These are phyloP conservation scores for Nicotiana obtusifolia DNA, from an alignment of 257 asterid genomes.

Conservation along the genomic window DNA sequence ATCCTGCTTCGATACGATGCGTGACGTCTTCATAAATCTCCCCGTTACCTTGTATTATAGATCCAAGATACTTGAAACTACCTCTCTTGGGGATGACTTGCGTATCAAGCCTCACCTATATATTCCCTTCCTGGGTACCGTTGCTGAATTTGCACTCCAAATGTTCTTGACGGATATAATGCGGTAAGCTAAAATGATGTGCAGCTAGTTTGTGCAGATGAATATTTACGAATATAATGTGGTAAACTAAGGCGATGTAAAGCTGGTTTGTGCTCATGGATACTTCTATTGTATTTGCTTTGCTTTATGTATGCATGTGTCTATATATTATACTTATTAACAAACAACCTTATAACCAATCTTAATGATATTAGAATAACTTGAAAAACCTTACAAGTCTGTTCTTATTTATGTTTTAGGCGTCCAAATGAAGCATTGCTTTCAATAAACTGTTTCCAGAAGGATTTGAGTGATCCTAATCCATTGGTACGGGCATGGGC, in stretches of 20 bases:
- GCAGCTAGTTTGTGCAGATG: not conserved
- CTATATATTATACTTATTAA: not conserved
- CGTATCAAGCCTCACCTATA: too few species aligned
- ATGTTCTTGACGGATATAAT: not conserved
- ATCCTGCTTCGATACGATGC: too few species aligned
- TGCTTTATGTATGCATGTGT: not conserved
- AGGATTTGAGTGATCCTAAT: slow-evolving; percentile 90
- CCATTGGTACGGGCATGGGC: slow-evolving; percentile 97
- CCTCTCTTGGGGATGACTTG: too few species aligned
- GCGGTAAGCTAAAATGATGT: not conserved
- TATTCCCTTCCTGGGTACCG: too few species aligned
- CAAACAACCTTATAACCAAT: not conserved
- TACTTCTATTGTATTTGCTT: not conserved
- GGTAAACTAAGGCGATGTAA: not conserved
- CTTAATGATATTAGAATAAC: not conserved
- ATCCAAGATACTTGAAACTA: too few species aligned
- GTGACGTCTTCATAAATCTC: too few species aligned
- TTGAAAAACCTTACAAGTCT: not conserved
- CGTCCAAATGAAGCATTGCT: slow-evolving; percentile 85
- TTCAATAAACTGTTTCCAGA: slow-evolving; percentile 91
- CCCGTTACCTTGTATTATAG: too few species aligned
- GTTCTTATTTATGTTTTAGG: slow-evolving; percentile 32
- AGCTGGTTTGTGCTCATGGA: not conserved
- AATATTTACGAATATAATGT: not conserved
- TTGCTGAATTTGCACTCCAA: too few species aligned